Base-by-base conservation (phyloP, 306 rosid genomes). In the Rosa multiflora region DNA sequence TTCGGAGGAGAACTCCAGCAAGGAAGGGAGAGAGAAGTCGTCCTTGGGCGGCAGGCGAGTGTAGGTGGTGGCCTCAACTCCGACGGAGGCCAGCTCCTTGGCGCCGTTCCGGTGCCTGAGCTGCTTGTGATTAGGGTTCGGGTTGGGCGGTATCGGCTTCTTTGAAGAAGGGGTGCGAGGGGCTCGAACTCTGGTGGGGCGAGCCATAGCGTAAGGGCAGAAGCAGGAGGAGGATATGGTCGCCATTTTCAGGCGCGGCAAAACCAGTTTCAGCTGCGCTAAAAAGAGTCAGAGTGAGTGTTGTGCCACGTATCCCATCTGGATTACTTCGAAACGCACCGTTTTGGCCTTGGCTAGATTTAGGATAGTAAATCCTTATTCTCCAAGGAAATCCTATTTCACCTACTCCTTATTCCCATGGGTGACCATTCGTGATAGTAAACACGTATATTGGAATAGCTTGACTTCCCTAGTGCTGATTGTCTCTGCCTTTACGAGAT, bases 31-130 rank as follows among this genome's bases (percentile, higher is more conserved):
- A 0, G 89, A 49, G 23, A 83, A 94, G 68, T 94, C 97, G 68
- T 92, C 94, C 74, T 72, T 89, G 79, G 92, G 97, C 3, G 97
- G 99, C 18, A 94, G 89, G 67, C 98, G 90, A 29, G 91, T 88
- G 87, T 82, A 92, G 79, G 97, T 95, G 76, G 94, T 92, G 77
- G 99, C 94, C 74, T 91, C 95, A 72, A 88, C 88, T 75, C 91
- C 92, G 7, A 85, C 43, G 68, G 70, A 89, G 73, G 69, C 69
- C 39, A 63, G 68, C 59, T 78, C 89, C 81, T 77, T 84, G 66
- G 62, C 79, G 82, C 70, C 83, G 80, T 26, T 21, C 6, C 69
- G 80, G n/a, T 82, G 15, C 23, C 78, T 80, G 8, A 64, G 74
- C 58, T 55, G 73, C 43, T 44, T 83, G 58, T 73, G 37, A 64